Conservation (phyloP, 129 eudicot species). For the Pulicaria dysenterica region DNA sequence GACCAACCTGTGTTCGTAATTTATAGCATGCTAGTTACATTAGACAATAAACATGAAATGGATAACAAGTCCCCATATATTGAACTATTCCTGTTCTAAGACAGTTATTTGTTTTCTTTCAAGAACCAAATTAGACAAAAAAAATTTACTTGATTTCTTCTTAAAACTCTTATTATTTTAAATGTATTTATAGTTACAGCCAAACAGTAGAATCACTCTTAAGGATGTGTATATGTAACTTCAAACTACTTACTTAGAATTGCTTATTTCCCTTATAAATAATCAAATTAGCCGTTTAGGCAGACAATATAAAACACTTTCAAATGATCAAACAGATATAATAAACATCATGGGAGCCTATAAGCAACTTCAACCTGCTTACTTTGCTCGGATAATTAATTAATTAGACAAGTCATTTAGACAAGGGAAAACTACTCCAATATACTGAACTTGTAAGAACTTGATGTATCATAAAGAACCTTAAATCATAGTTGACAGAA, state of each 20-base stretch:
- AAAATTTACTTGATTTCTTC: background rate
- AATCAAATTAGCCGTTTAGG: no score
- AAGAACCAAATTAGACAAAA: background rate
- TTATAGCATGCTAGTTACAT: background rate
- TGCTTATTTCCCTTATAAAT: background rate
- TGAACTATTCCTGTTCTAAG: slow-evolving; percentile 7
- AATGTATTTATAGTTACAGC: background rate
- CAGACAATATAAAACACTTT: no score
- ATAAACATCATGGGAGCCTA: no score
- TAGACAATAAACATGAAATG: slow-evolving; percentile 1
- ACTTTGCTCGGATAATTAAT: background rate
- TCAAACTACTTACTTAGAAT: no score
- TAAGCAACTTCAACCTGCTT: background rate
- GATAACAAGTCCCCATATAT: slow-evolving; percentile 1
- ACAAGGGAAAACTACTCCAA: no score
- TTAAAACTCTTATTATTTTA: background rate
- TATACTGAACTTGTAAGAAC: no score
- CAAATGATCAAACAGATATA: no score
- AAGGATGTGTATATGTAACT: background rate
- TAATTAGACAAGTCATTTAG: background rate
- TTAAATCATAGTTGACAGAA: no score
- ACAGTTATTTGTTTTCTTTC: background rate
- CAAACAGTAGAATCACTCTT: background rate
- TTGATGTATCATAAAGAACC: no score
- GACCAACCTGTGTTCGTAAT: slow-evolving; percentile 65